These are phyloP conservation scores for Cryptomeria japonica DNA, from an alignment of 75 land plant species.

Conservation along the genomic window DNA sequence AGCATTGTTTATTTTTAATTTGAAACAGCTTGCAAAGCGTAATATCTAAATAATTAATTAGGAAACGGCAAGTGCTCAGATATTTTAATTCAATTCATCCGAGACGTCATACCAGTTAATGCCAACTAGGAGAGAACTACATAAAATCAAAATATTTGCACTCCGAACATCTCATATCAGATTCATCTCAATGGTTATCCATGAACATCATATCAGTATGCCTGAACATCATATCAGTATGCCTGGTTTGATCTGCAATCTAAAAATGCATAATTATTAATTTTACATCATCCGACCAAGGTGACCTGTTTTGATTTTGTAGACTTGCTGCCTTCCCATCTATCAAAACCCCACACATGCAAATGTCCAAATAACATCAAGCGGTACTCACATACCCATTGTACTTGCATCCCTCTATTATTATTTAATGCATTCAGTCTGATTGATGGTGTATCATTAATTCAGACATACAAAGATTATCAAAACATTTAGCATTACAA, in stretches of 20 bases:
- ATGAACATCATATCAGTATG: not conserved
- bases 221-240: not conserved
- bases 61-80: not conserved
- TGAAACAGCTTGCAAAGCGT: no score
- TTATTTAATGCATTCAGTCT: no score
- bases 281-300: no score
- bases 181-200: not conserved
- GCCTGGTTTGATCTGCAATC: not conserved
- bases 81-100: not conserved
- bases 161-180: not conserved
- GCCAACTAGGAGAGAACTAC: no score
- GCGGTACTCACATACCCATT: no score
- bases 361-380: no score
- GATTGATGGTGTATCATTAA: no score
- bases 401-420: no score
- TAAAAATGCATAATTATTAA: no score
- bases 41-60: not conserved
- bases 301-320: no score
- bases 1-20: not conserved
- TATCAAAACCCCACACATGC: no score
- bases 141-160: not conserved
- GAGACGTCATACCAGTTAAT: not conserved
- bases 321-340: no score
- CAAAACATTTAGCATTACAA: not conserved
- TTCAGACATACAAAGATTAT: not conserved